Conservation (phyloP, 345 rosid species). For the Fremontodendron californicum region DNA sequence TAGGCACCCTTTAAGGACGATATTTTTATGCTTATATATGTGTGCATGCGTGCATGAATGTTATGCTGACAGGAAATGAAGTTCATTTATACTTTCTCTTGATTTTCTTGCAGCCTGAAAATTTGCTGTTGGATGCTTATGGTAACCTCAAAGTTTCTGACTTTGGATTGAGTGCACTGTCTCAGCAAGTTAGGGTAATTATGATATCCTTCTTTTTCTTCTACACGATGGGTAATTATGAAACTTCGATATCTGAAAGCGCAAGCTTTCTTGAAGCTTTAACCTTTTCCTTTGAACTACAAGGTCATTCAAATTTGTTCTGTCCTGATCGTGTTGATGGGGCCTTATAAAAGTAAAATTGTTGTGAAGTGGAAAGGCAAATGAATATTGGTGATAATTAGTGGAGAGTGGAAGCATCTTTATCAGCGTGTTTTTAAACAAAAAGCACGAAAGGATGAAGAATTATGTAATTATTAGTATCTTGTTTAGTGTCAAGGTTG, state of each 20-base stretch:
- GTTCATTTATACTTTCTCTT: constrained; percentile 12
- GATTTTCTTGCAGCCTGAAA: constrained; percentile 69
- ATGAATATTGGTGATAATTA: background rate
- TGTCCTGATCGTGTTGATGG: background rate
- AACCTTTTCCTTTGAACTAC: background rate
- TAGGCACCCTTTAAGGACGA: background rate
- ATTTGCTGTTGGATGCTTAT: constrained; percentile 71
- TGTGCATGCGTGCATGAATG: background rate
- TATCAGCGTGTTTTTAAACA: background rate
- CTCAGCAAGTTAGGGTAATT: constrained; percentile 93
- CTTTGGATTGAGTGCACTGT: constrained; percentile 94
- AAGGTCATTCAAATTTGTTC: background rate
- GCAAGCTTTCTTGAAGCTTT: background rate
- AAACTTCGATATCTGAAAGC: background rate
- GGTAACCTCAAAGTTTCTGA: constrained; percentile 96
- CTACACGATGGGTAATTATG: background rate
- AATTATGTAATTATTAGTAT: background rate
- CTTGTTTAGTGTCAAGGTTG: background rate
- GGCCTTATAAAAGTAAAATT: background rate
- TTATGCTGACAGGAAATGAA: background rate
- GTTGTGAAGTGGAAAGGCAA: background rate
- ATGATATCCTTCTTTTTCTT: background rate
- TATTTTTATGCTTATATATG: background rate
- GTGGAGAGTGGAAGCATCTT: background rate
- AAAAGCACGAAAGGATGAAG: background rate